A percentile compares a stretch with the other conserved stretches of the same genome.
Conservation (phyloP, 306 rosid species). For the Parietaria judaica region DNA sequence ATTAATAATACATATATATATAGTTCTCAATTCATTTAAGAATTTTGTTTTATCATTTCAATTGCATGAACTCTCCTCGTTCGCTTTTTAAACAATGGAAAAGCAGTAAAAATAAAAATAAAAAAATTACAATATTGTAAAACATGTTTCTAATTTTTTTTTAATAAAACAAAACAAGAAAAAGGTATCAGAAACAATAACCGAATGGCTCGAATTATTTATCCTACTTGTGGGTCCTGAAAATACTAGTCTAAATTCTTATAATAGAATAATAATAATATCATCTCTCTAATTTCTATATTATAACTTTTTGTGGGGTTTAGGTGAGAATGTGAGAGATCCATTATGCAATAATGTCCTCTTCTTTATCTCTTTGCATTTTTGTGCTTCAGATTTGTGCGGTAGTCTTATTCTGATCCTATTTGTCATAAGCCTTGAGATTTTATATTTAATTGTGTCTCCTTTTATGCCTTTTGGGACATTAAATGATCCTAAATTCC, state of each 20-base stretch:
- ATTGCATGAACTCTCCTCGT: too few species aligned
- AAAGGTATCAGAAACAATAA: too few species aligned
- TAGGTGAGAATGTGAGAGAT: not conserved
- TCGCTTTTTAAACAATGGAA: too few species aligned
- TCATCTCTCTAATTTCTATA: not conserved
- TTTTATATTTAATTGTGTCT: not conserved
- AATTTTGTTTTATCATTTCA: too few species aligned
- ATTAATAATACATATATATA: too few species aligned
- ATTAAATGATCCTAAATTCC: not conserved
- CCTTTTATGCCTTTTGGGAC: not conserved
- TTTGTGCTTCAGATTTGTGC: not conserved
- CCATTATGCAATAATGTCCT: not conserved
- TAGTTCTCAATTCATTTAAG: too few species aligned
- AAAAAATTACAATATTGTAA: too few species aligned
- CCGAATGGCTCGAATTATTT: not conserved
- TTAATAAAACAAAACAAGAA: too few species aligned
- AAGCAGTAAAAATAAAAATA: too few species aligned
- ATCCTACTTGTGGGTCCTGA: not conserved
- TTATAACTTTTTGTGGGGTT: not conserved
- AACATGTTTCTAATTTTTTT: too few species aligned
- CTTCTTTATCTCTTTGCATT: not conserved
- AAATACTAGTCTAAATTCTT: too few species aligned
- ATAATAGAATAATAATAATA: not conserved
- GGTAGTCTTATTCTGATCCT: not conserved
- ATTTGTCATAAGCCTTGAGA: not conserved